These are phyloP conservation scores for Tothia fuscella DNA, from an alignment of 2,329 filamentous ascomycete species.

Conservation along the genomic window DNA sequence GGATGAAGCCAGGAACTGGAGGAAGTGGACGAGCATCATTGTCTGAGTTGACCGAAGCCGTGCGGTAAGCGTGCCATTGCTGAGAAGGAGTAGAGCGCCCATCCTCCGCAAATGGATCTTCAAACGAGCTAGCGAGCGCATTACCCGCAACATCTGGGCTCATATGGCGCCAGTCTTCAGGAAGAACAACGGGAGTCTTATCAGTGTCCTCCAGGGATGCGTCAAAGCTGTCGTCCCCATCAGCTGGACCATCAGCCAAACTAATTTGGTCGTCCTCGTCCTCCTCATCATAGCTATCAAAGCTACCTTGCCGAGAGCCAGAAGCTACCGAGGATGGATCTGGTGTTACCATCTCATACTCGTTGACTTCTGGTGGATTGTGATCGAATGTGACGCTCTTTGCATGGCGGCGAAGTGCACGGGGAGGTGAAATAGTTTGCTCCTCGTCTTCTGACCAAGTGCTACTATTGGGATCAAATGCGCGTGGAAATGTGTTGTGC, in stretches of 20 bases:
- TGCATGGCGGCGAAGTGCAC: constrained; percentile 65
- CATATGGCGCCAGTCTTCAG: constrained; percentile 85
- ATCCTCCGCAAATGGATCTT: constrained; percentile 47
- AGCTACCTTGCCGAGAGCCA: constrained; percentile 85
- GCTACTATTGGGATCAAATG: constrained; percentile 55
- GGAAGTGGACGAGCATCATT: constrained; percentile 76
- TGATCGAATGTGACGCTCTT: constrained; percentile 98
- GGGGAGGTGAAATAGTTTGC: constrained; percentile 41
- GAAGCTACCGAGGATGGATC: constrained; percentile 87
- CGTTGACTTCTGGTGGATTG: constrained; percentile 85
- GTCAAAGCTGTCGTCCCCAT: constrained; percentile 69
- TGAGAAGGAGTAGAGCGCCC: constrained; percentile 46
- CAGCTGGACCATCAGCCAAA: constrained; percentile 28
- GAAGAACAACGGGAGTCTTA: constrained; percentile 95
- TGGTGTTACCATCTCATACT: constrained; percentile 96
- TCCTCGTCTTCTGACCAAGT: constrained; percentile 42
- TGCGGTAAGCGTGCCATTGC: constrained; percentile 10
- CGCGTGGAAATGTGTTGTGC: constrained; percentile 45
- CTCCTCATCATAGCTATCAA: constrained; percentile 49
- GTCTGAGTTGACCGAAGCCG: constrained; percentile 41
- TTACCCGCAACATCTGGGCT: constrained; percentile 51
- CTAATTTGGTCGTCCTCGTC: constrained; percentile 3
- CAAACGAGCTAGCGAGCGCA: constrained; percentile 41
- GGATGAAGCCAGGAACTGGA: constrained; percentile 58
- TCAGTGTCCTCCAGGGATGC: constrained; percentile 90